phyloP scores from a whole-genome alignment of 208 protist species.

The Leishmania gerbilli region DNA sequence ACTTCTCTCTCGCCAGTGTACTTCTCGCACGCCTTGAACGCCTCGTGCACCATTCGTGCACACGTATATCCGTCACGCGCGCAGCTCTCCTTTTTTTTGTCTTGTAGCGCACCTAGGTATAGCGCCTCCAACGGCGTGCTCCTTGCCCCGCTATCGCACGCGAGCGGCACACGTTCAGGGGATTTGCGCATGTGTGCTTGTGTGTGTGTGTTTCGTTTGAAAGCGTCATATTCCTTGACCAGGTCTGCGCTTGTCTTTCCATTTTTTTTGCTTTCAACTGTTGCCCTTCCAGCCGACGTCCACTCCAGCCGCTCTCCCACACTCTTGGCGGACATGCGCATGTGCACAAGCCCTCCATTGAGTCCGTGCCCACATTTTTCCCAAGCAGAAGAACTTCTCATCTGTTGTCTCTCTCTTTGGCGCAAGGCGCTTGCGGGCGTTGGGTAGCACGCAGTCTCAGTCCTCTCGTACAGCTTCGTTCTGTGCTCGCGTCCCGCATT shows the following conservation, averaged over 20 bases:
- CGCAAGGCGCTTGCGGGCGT: not conserved
- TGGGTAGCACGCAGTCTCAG: not conserved
- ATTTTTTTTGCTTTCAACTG: not conserved
- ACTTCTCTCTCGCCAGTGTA: not conserved
- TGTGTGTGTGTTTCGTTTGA: not conserved
- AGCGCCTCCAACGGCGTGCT: no score
- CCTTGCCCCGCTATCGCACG: not conserved
- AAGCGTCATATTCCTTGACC: not conserved
- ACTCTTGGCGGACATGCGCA: not conserved
- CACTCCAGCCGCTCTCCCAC: not conserved
- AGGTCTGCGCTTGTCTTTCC: not conserved
- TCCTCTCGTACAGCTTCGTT: not conserved
- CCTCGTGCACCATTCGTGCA: not conserved
- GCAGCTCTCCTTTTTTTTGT: not conserved
- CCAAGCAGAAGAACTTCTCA: not conserved
- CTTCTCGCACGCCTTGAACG: not conserved
- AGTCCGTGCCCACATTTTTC: not conserved
- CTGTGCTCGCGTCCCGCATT: not conserved
- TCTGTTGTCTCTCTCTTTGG: not conserved
- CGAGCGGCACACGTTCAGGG: not conserved
- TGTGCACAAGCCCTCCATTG: not conserved
- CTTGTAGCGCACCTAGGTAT: no score
- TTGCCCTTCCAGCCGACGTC: not conserved
- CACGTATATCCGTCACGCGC: not conserved
- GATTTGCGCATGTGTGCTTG: not conserved